Conservation (phyloP, 495 filamentous ascomycete genomes). For the Aspergillus funiculosus region DNA sequence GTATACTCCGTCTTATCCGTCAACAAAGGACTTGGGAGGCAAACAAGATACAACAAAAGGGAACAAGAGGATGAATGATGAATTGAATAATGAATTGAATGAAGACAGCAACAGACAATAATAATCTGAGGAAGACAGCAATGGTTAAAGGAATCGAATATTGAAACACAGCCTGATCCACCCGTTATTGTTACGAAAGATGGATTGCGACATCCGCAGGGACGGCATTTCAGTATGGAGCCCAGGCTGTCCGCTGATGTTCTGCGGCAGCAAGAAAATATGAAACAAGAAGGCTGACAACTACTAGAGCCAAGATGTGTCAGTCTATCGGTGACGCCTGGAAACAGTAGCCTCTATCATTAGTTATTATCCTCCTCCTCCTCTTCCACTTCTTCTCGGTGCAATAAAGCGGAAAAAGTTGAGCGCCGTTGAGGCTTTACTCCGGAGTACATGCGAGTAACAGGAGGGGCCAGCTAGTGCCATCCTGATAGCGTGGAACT, state of each 20-base stretch:
- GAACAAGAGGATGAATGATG: background rate
- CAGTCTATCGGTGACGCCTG: conserved; percentile 14
- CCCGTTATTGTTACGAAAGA: conserved; percentile 19
- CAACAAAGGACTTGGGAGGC: conserved; percentile 4
- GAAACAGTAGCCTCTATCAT: conserved; percentile 11
- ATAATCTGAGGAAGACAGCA: background rate
- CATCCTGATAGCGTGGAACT: no score
- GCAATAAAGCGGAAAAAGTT: no score
- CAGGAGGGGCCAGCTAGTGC: no score
- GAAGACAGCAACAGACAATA: background rate
- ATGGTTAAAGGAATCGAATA: conserved; percentile 3
- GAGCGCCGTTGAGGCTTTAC: conserved; percentile 2
- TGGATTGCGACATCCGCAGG: conserved; percentile 17
- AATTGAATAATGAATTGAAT: background rate
- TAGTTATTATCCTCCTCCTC: no score
- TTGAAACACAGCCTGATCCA: conserved; percentile 8
- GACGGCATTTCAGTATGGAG: conserved; percentile 15
- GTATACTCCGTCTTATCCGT: background rate
- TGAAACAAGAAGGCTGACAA: conserved; percentile 21
- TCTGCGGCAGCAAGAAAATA: conserved; percentile 10
- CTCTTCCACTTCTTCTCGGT: no score
- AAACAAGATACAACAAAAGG: background rate
- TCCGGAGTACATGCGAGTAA: no score
- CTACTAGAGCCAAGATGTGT: conserved; percentile 12
- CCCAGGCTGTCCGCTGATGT: conserved; percentile 10